phyloP scores from a whole-genome alignment of 2,329 filamentous ascomycete genomes.

The Alternaria metachromatica region DNA sequence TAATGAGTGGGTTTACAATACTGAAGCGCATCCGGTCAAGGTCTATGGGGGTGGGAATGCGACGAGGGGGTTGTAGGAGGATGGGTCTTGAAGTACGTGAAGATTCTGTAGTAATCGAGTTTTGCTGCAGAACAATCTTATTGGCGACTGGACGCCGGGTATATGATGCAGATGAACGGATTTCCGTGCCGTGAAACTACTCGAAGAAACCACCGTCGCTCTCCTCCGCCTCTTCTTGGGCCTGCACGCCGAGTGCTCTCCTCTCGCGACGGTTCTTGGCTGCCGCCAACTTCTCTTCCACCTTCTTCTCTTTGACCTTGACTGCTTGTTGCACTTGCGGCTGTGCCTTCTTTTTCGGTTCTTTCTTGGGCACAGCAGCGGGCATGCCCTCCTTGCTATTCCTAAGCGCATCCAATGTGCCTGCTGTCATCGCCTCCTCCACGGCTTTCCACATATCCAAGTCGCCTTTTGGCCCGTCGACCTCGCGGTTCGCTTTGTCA shows the following conservation, averaged over 20 bases:
- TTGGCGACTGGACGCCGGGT: conserved; percentile 18
- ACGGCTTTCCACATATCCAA: conserved; percentile 72
- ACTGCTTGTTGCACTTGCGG: conserved; percentile 12
- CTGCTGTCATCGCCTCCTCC: conserved; percentile 68
- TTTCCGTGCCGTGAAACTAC: conserved; percentile 17
- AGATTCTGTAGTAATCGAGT: background rate
- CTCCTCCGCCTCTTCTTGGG: conserved; percentile 39
- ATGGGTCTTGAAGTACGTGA: too few relatives aligned
- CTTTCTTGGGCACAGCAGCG: conserved; percentile 26
- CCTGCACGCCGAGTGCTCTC: conserved; percentile 23
- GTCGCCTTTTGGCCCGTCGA: conserved; percentile 54
- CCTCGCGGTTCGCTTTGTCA: conserved; percentile 41
- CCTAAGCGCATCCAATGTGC: conserved; percentile 62
- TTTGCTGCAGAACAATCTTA: background rate
- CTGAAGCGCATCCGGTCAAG: conserved; percentile 68
- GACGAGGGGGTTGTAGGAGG: background rate
- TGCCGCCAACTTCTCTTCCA: conserved; percentile 17
- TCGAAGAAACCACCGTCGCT: conserved; percentile 51
- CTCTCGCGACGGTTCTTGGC: conserved; percentile 28
- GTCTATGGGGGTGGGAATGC: conserved; percentile 34
- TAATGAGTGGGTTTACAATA: conserved; percentile 69
- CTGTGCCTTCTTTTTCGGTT: conserved; percentile 24
- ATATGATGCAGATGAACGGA: conserved; percentile 22
- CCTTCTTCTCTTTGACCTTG: conserved; percentile 24
- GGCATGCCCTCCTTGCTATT: conserved; percentile 55